These are phyloP conservation scores for Persicaria maculosa DNA, from an alignment of 148 eudicot species.

Conservation along the genomic window DNA sequence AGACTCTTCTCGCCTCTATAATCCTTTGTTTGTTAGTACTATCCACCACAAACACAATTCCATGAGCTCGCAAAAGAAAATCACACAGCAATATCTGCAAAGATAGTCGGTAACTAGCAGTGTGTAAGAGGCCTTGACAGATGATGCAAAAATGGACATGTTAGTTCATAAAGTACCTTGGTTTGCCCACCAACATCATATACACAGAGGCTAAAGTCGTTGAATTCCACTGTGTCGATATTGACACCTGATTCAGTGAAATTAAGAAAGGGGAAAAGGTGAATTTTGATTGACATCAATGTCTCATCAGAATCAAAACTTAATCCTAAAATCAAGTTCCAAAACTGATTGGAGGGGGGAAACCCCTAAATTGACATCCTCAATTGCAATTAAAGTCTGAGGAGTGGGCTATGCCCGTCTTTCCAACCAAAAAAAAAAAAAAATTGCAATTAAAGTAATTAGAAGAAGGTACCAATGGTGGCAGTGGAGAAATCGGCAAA, in stretches of 20 bases:
- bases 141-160: not conserved
- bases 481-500: conserved; percentile 28
- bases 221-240: not conserved
- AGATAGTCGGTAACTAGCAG: not conserved
- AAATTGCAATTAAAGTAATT: too few species aligned
- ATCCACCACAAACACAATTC: conserved; percentile 38
- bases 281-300: not conserved
- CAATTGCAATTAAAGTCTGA: not conserved
- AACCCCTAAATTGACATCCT: not conserved
- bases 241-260: not conserved
- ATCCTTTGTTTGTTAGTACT: conserved; percentile 35
- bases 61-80: conserved; percentile 15
- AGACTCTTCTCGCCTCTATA: conserved; percentile 34
- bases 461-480: conserved; percentile 28
- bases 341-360: not conserved
- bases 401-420: too few species aligned
- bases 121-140: not conserved
- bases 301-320: not conserved
- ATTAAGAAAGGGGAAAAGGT: not conserved
- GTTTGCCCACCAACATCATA: conserved; percentile 11
- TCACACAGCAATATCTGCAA: not conserved
- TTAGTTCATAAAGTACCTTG: not conserved
- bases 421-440: too few species aligned
- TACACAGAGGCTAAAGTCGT: conserved; percentile 6
- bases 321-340: not conserved